These are phyloP conservation scores for Tothia fuscella DNA, from an alignment of 2,329 filamentous ascomycete genomes.

Conservation along the genomic window DNA sequence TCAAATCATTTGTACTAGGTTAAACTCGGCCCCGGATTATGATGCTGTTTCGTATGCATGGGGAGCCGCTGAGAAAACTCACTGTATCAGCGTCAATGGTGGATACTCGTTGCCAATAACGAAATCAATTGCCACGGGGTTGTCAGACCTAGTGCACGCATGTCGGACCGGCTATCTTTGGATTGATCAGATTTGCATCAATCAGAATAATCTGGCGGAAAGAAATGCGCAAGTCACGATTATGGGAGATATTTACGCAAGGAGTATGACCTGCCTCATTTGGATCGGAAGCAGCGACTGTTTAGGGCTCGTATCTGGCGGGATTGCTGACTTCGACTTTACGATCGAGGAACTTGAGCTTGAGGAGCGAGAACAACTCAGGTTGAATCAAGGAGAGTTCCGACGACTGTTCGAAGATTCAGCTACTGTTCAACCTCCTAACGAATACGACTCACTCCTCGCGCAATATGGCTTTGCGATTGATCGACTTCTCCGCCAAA, in stretches of 20 bases:
- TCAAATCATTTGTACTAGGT: too few species aligned
- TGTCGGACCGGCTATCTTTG: constrained; percentile 1
- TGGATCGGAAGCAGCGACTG: too few species aligned
- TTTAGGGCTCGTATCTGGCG: too few species aligned
- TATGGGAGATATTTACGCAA: constrained; percentile 10
- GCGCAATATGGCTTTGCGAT: too few species aligned
- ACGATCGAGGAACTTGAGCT: too few species aligned
- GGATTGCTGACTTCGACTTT: too few species aligned
- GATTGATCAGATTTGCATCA: constrained; percentile 11
- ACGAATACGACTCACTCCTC: too few species aligned
- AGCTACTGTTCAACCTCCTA: too few species aligned
- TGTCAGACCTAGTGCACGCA: background rate
- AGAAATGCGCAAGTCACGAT: constrained; percentile 8
- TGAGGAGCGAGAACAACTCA: too few species aligned
- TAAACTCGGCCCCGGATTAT: too few species aligned
- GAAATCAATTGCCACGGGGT: background rate
- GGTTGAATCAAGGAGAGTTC: too few species aligned
- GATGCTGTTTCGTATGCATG: background rate
- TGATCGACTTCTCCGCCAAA: background rate
- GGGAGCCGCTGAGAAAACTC: background rate
- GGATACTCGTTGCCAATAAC: background rate
- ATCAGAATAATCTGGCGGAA: constrained; percentile 9
- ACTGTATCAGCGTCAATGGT: background rate
- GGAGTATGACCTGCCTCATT: background rate
- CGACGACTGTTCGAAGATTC: too few species aligned